Percentiles rank a stretch among this genome's conserved stretches.
Evolutionary conservation across 495 filamentous ascomycete genomes (phyloP).

Genomic region (Cenococcum geophilum): DNA sequence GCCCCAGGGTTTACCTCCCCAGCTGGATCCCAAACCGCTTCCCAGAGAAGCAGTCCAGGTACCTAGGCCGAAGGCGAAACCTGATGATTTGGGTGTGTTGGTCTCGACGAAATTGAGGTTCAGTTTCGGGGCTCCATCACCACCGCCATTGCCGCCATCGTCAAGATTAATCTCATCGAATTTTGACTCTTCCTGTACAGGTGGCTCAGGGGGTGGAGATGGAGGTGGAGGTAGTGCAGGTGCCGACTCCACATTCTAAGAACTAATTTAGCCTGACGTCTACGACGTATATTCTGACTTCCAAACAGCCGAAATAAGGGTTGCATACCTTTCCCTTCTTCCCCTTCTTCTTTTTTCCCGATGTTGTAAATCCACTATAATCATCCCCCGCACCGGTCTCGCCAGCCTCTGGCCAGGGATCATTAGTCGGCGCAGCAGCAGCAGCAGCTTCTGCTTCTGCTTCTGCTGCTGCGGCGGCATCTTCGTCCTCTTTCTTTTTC

Average conservation of each 20-base stretch:
- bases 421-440: too few species aligned
- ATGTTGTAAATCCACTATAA: slow-evolving; percentile 37
- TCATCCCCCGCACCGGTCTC: slow-evolving; percentile 35
- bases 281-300: slow-evolving; percentile 13
- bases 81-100: slow-evolving; percentile 15
- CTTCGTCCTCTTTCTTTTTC: slow-evolving; percentile 36
- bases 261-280: slow-evolving; percentile 13
- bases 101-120: slow-evolving; percentile 29
- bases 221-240: slow-evolving; percentile 30
- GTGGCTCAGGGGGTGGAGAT: slow-evolving; percentile 27
- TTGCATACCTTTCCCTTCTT: slow-evolving; percentile 35
- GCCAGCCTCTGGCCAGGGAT: slow-evolving; percentile 1
- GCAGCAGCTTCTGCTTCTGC: slow-evolving; percentile 16
- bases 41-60: slow-evolving; percentile 11
- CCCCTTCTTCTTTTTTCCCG: slow-evolving; percentile 33
- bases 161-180: slow-evolving; percentile 32
- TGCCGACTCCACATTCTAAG: slow-evolving; percentile 20
- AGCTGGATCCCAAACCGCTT: slow-evolving; percentile 1
- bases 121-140: slow-evolving; percentile 22
- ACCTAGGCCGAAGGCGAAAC: slow-evolving; percentile 26
- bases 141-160: slow-evolving; percentile 11
- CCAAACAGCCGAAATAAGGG: slow-evolving; percentile 16
- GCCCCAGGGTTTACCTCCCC: slow-evolving; percentile 26
- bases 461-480: slow-evolving; percentile 30
- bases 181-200: slow-evolving; percentile 23